Evolutionary conservation across 208 protist genomes (phyloP).

Genomic region (Naegleria fowleri): DNA sequence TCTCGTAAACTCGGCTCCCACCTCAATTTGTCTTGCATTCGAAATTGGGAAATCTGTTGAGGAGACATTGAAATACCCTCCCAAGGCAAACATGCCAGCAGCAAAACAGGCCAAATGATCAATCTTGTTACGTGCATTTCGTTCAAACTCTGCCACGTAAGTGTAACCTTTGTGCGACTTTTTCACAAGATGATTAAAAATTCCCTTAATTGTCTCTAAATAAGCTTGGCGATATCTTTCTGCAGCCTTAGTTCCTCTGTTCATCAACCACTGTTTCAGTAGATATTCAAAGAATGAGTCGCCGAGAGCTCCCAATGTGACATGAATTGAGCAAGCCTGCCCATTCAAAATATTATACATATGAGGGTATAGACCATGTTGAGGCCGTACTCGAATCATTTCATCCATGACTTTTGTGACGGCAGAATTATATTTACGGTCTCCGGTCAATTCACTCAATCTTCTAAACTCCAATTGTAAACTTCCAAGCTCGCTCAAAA

Average conservation of each 20-base stretch:
- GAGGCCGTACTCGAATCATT: not conserved
- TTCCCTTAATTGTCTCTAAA: slow-evolving; percentile 16
- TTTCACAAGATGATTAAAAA: not conserved
- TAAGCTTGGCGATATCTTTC: slow-evolving; percentile 27
- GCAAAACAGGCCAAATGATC: slow-evolving; percentile 41
- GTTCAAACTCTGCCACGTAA: not conserved
- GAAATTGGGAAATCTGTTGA: too few relatives aligned
- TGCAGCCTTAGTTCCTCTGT: slow-evolving; percentile 23
- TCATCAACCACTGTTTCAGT: slow-evolving; percentile 49
- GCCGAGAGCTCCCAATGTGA: slow-evolving; percentile 52
- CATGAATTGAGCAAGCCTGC: not conserved
- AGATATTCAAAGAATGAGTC: slow-evolving; percentile 64
- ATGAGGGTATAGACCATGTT: slow-evolving; percentile 37
- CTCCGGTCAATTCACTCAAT: slow-evolving; percentile 52
- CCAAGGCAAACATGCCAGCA: slow-evolving; percentile 40
- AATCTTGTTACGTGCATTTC: not conserved
- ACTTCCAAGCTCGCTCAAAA: slow-evolving; percentile 54
- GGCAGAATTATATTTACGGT: slow-evolving; percentile 28
- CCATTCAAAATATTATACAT: not conserved
- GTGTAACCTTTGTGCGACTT: not conserved
- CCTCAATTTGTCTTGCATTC: not conserved
- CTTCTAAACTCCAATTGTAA: slow-evolving; percentile 65
- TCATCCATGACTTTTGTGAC: slow-evolving; percentile 32
- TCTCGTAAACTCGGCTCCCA: slow-evolving; percentile 41
- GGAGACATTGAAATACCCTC: not conserved